Conservation (phyloP, 1,284 basidiomycete species). For the Cryptococcus floricola region DNA sequence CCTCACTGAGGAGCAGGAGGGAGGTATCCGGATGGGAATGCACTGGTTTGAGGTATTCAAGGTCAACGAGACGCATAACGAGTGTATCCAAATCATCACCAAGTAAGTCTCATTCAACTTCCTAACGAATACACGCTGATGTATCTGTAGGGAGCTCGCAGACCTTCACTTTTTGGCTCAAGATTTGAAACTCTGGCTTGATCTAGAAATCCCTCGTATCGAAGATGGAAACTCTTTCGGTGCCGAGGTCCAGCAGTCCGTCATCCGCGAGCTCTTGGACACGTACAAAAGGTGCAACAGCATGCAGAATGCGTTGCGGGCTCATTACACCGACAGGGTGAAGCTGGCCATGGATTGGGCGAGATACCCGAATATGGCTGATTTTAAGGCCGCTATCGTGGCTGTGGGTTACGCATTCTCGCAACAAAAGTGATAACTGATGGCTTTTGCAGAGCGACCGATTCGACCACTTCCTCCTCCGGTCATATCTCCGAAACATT, state of each 20-base stretch:
- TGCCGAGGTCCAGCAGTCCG: slow-evolving; percentile 30
- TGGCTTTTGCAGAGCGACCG: slow-evolving; percentile 18
- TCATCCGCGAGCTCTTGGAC: slow-evolving; percentile 21
- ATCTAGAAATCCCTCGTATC: slow-evolving; percentile 35
- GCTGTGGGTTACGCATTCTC: slow-evolving; percentile 8
- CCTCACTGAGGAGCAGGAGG: not conserved
- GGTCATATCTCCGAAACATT: slow-evolving; percentile 24
- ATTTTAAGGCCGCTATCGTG: slow-evolving; percentile 17
- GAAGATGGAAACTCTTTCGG: slow-evolving; percentile 41
- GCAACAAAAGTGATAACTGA: not conserved
- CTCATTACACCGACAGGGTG: slow-evolving; percentile 25
- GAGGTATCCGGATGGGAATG: slow-evolving; percentile 10
- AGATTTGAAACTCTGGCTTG: slow-evolving; percentile 32
- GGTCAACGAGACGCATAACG: slow-evolving; percentile 19
- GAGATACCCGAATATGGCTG: slow-evolving; percentile 28
- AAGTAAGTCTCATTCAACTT: slow-evolving; percentile 15
- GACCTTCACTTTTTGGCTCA: slow-evolving; percentile 20
- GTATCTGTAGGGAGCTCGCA: slow-evolving; percentile 24
- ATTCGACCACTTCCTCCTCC: slow-evolving; percentile 27
- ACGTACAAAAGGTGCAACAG: slow-evolving; percentile 17
- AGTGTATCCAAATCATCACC: slow-evolving; percentile 11
- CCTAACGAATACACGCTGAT: not conserved
- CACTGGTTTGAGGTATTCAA: slow-evolving; percentile 35
- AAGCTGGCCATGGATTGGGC: slow-evolving; percentile 29
- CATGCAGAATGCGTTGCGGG: slow-evolving; percentile 20